A percentile compares a stretch with the other conserved stretches of the same genome.
Conservation (phyloP, 495 filamentous ascomycete genomes). For the Aspergillus wentii region DNA sequence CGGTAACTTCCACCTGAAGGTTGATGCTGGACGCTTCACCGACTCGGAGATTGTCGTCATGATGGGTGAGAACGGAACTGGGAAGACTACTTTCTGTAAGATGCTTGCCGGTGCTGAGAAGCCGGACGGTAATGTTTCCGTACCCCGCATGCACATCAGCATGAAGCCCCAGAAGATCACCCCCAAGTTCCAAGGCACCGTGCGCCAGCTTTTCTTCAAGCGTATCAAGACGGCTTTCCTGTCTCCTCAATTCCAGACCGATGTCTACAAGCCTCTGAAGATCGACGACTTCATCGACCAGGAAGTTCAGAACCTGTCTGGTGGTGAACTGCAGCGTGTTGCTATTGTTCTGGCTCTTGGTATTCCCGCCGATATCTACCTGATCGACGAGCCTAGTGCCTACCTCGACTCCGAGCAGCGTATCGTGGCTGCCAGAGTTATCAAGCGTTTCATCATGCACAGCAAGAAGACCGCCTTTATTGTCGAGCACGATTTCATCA, state of each 20-base stretch:
- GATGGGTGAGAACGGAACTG: conserved; percentile 98
- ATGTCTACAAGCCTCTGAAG: conserved; percentile 97
- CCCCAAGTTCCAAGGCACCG: conserved; percentile 94
- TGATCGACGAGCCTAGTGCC: conserved; percentile 93
- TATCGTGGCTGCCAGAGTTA: conserved; percentile 93
- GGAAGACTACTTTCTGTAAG: conserved; percentile 96
- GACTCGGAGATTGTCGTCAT: conserved; percentile 98
- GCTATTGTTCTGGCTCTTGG: conserved; percentile 95
- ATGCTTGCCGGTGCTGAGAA: conserved; percentile 90
- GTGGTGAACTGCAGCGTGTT: conserved; percentile 98
- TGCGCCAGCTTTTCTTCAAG: conserved; percentile 91
- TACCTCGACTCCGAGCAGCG: conserved; percentile 98
- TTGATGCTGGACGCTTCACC: conserved; percentile 84
- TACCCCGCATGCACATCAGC: conserved; percentile 93
- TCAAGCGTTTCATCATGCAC: conserved; percentile 99
- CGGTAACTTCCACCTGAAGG: conserved; percentile 76
- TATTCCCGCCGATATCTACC: conserved; percentile 94
- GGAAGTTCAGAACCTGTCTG: conserved; percentile 96
- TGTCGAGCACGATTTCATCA: conserved; percentile 99
- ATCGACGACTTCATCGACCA: conserved; percentile 99
- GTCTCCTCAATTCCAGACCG: conserved; percentile 95
- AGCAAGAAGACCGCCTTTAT: conserved; percentile 98
- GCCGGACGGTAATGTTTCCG: conserved; percentile 68
- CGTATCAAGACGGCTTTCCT: conserved; percentile 96
- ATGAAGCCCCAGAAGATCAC: conserved; percentile 99